Conservation (phyloP, 2,329 filamentous ascomycete genomes). For the Ilyonectria mors-panacis region DNA sequence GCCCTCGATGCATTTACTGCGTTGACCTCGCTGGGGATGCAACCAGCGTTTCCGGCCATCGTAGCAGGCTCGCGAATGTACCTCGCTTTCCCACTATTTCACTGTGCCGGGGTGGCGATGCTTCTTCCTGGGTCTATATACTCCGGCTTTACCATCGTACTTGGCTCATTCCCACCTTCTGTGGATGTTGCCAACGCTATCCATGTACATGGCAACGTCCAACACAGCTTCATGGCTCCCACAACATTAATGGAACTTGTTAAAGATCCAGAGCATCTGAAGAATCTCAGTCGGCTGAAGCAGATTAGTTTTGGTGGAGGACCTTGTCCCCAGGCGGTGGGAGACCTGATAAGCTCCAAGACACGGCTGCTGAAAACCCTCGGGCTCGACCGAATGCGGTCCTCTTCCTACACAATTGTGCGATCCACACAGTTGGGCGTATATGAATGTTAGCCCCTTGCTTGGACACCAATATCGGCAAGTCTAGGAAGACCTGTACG, state of each 20-base stretch:
- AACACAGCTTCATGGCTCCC: slow-evolving; percentile 35
- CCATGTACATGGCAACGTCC: slow-evolving; percentile 34
- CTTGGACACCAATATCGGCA: slow-evolving; percentile 42
- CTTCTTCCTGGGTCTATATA: slow-evolving; percentile 41
- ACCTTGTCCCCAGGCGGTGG: slow-evolving; percentile 45
- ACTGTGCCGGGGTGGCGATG: slow-evolving; percentile 32
- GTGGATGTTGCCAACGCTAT: slow-evolving; percentile 31
- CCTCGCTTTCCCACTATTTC: slow-evolving; percentile 34
- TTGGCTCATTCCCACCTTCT: slow-evolving; percentile 46
- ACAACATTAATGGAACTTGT: slow-evolving; percentile 41
- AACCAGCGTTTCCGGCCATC: slow-evolving; percentile 13
- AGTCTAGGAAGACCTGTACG: slow-evolving; percentile 47
- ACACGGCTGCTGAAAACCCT: slow-evolving; percentile 46
- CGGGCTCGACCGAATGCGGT: slow-evolving; percentile 52
- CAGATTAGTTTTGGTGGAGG: slow-evolving; percentile 49
- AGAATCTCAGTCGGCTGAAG: slow-evolving; percentile 39
- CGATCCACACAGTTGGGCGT: slow-evolving; percentile 50
- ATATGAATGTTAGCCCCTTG: slow-evolving; percentile 44
- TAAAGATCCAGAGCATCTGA: slow-evolving; percentile 33
- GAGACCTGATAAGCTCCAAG: slow-evolving; percentile 48
- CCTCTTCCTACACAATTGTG: slow-evolving; percentile 35
- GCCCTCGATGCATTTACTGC: slow-evolving; percentile 24
- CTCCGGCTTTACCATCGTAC: slow-evolving; percentile 40
- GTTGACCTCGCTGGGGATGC: slow-evolving; percentile 16
- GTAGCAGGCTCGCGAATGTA: slow-evolving; percentile 31